Base-by-base conservation (phyloP, 2,329 filamentous ascomycete species). In the Claviceps sp. region DNA sequence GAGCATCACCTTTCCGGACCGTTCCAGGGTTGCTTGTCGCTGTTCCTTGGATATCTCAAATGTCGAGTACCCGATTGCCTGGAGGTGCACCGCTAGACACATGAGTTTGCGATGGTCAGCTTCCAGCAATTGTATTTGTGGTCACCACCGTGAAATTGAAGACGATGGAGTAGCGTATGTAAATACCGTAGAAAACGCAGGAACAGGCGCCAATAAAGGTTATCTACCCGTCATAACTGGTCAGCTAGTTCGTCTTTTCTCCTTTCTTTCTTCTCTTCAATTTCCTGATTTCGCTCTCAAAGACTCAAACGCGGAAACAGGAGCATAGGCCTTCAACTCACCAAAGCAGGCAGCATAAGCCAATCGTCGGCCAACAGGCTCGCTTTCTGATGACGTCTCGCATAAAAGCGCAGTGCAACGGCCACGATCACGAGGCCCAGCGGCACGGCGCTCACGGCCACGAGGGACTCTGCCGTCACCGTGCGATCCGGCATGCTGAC, bases 331-430 rank as follows among this genome's bases (percentile, higher is more conserved):
- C n/a, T 16, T 22, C 11, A 9, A 53, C 55, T 52, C 30, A 56
- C 55, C 38, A 59, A 44, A 44, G 52, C 54, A 9, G 51, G 51
- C 4, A 52, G 9, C 18, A 37, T 49, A 14, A 58, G 42, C 46
- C 41, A 55, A 49, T 59, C 58, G 43, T 60, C 58, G 13, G 54
- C 53, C 52, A 54, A 41, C 5, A 59, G 38, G 24, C 8, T 34
- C 16, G 50, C 44, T 30, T 54, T 53, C 18, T 55, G 52, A 34
- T 48, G 52, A 30, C 51, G 45, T 14, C 58, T 54, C 9, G 52
- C 47, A 37, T 41, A 53, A 30, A 60, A 53, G 16, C 58, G 56
- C 13, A 60, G 50, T 5, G 48, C 41, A 37, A 59, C 56, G 30
- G 53, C 20, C 38, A 58, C 50, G 5, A 47, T 40, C n/a, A 38